phyloP scores from a whole-genome alignment of 1,139 yeast genomes.

The Trichomonascaceae sp. region DNA sequence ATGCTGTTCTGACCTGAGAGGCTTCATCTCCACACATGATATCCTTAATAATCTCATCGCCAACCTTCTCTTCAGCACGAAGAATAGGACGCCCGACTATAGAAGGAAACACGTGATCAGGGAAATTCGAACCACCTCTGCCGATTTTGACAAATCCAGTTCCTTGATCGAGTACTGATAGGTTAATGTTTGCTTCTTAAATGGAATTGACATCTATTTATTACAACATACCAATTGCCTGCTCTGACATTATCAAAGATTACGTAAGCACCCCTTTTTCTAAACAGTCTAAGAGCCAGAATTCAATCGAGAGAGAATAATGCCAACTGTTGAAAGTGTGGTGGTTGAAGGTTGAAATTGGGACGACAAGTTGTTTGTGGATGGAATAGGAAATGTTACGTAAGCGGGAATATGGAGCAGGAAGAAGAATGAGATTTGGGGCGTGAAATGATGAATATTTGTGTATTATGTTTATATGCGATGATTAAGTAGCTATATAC shows the following conservation, averaged over 20 bases:
- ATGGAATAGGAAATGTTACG: neutral
- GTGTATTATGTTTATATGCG: too few relatives aligned
- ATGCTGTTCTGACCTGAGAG: slow-evolving; percentile 77
- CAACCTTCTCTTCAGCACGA: slow-evolving; percentile 87
- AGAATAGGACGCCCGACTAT: slow-evolving; percentile 96
- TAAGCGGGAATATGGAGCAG: too few relatives aligned
- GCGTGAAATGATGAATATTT: too few relatives aligned
- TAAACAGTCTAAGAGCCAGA: neutral
- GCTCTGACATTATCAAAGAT: slow-evolving; percentile 30
- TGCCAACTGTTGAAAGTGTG: neutral
- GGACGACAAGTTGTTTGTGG: neutral
- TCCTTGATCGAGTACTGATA: slow-evolving; percentile 88
- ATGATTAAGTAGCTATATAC: too few relatives aligned
- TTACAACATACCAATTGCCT: slow-evolving; percentile 51
- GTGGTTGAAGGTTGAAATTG: neutral
- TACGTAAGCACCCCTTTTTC: neutral
- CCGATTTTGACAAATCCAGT: slow-evolving; percentile 90
- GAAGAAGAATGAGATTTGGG: too few relatives aligned
- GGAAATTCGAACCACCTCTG: slow-evolving; percentile 94
- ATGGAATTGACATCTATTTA: neutral
- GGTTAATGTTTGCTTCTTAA: neutral
- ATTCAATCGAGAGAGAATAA: neutral
- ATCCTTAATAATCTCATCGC: slow-evolving; percentile 57
- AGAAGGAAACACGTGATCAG: slow-evolving; percentile 97
- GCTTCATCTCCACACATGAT: slow-evolving; percentile 99